Percentiles rank a stretch among this genome's conserved stretches.
Evolutionary conservation across 2,329 filamentous ascomycete species (phyloP).

Genomic region (Akanthomyces uredinophilus): DNA sequence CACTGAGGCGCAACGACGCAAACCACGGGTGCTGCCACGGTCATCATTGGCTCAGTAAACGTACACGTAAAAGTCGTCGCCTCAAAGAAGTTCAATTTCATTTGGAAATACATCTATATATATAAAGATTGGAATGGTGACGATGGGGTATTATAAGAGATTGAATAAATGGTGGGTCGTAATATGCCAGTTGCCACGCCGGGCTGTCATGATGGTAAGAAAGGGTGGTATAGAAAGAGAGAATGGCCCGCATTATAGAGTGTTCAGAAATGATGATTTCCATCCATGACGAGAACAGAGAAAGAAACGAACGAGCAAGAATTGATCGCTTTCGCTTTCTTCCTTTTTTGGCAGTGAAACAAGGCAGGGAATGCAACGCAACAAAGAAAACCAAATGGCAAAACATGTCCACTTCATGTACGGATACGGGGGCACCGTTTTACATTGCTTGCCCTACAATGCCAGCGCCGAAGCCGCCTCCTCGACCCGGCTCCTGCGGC

Average conservation of each 20-base stretch:
- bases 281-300: neutral
- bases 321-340: neutral
- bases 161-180: conserved; percentile 10
- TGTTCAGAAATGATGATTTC: neutral
- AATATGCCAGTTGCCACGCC: conserved; percentile 9
- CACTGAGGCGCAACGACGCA: neutral
- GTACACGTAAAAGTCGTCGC: no score
- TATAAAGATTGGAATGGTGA: neutral
- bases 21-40: neutral
- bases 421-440: neutral
- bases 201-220: conserved; percentile 7
- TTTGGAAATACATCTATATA: neutral
- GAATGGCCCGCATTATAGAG: neutral
- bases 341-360: neutral
- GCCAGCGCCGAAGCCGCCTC: neutral
- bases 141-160: conserved; percentile 11
- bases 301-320: neutral
- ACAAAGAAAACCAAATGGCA: neutral
- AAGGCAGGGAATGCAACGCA: neutral
- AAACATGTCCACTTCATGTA: neutral
- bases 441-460: neutral
- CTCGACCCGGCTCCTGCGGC: neutral
- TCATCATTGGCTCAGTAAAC: neutral
- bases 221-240: neutral
- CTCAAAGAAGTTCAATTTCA: neutral